Percentiles rank a stretch among this genome's conserved stretches.
Conservation (phyloP, 1,284 basidiomycete genomes). For the Boletus smithii region DNA sequence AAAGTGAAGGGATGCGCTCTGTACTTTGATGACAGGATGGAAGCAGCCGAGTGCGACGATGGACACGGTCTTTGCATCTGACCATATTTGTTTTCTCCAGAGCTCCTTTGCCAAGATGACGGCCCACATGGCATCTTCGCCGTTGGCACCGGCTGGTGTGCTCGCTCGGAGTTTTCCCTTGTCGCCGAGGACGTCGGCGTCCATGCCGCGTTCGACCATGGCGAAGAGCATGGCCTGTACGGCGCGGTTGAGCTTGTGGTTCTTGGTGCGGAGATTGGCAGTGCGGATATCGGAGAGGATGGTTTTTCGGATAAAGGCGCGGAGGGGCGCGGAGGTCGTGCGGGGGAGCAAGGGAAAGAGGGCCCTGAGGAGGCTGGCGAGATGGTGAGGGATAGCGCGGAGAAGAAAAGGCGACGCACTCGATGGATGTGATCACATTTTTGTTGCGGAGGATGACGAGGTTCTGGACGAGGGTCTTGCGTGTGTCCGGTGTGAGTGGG, state of each 20-base stretch:
- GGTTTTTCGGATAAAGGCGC: constrained; percentile 87
- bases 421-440: constrained; percentile 86
- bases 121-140: constrained; percentile 97
- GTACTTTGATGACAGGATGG: constrained; percentile 93
- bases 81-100: constrained; percentile 94
- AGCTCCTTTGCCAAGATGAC: constrained; percentile 92
- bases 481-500: constrained; percentile 70
- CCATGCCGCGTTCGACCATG: constrained; percentile 93
- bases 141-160: constrained; percentile 42
- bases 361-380: constrained; percentile 75
- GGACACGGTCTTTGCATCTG: constrained; percentile 90
- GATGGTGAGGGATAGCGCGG: not conserved
- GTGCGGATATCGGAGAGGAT: constrained; percentile 95
- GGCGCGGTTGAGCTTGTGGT: constrained; percentile 94
- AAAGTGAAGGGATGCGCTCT: constrained; percentile 95
- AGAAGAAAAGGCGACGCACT: constrained; percentile 51
- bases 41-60: constrained; percentile 92
- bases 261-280: constrained; percentile 86
- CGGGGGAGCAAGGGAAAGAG: constrained; percentile 93
- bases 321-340: constrained; percentile 81
- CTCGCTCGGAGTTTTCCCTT: constrained; percentile 66
- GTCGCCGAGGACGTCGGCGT: constrained; percentile 74
- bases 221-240: constrained; percentile 95
- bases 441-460: constrained; percentile 93
- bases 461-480: constrained; percentile 83